Percentiles rank a stretch among this genome's conserved stretches.
These are phyloP conservation scores for Amanita molliuscula DNA, from an alignment of 768 basidiomycete genomes.

Conservation along the genomic window DNA sequence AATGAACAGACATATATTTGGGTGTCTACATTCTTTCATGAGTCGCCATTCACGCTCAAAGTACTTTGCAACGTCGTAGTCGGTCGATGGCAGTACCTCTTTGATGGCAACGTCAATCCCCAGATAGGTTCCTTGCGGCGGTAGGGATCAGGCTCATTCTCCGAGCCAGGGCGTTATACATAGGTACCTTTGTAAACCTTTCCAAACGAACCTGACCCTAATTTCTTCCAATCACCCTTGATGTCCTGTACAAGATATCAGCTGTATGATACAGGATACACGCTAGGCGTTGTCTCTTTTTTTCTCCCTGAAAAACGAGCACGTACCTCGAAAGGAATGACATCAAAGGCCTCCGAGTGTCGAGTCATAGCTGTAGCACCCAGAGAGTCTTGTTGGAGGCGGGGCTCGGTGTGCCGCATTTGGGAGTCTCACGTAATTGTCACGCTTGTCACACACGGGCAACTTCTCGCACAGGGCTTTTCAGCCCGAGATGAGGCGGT, in stretches of 20 bases:
- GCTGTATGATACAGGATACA: constrained; percentile 1
- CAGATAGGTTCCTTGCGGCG: constrained; percentile 63
- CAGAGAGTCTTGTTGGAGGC: background rate
- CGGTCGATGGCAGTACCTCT: constrained; percentile 84
- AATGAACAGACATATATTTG: constrained; percentile 88
- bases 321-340: constrained; percentile 76
- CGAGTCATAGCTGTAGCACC: constrained; percentile 11
- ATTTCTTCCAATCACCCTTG: constrained; percentile 78
- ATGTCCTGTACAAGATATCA: constrained; percentile 47
- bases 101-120: constrained; percentile 96
- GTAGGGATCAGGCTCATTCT: background rate
- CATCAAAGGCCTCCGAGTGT: constrained; percentile 71
- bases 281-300: background rate
- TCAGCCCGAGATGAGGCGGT: no score
- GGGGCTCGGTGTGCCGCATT: background rate
- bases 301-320: background rate
- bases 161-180: constrained; percentile 3
- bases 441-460: background rate
- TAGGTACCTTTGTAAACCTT: constrained; percentile 78
- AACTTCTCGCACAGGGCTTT: no score
- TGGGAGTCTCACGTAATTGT: background rate
- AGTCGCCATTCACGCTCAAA: constrained; percentile 98
- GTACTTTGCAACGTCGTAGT: constrained; percentile 95
- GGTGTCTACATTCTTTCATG: constrained; percentile 92
- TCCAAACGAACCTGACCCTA: constrained; percentile 89